These are phyloP conservation scores for Solanum neorickii DNA, from an alignment of 257 asterid genomes.

Conservation along the genomic window DNA sequence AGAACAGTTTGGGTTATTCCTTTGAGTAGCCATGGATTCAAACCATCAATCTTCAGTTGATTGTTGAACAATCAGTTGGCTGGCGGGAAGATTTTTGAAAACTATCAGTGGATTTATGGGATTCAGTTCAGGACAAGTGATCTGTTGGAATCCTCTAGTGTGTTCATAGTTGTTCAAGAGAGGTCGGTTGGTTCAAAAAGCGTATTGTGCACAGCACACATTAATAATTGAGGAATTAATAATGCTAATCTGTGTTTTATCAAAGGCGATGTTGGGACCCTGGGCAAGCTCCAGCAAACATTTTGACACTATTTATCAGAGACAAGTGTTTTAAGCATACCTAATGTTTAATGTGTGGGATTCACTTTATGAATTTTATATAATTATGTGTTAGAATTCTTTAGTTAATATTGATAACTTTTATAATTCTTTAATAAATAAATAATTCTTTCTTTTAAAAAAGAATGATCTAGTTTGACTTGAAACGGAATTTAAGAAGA, in stretches of 20 bases:
- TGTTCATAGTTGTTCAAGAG: not conserved
- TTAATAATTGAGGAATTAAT: not conserved
- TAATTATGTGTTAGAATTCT: too few species aligned
- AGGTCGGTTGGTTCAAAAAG: not conserved
- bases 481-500: too few species aligned
- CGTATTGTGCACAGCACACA: not conserved
- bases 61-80: not conserved
- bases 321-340: not conserved
- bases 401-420: not conserved
- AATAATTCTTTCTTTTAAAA: fast-evolving
- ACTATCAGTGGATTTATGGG: not conserved
- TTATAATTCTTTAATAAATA: too few species aligned
- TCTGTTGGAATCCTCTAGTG: not conserved
- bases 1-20: not conserved
- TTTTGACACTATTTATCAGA: not conserved
- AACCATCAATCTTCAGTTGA: not conserved
- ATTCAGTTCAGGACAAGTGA: not conserved
- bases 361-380: too few species aligned
- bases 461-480: too few species aligned
- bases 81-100: not conserved
- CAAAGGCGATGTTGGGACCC: not conserved
- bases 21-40: not conserved
- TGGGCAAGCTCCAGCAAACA: not conserved
- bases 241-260: not conserved
- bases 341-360: too few species aligned